Evolutionary conservation across 495 filamentous ascomycete species (phyloP).

Genomic region (Ascodesmis nigricans): DNA sequence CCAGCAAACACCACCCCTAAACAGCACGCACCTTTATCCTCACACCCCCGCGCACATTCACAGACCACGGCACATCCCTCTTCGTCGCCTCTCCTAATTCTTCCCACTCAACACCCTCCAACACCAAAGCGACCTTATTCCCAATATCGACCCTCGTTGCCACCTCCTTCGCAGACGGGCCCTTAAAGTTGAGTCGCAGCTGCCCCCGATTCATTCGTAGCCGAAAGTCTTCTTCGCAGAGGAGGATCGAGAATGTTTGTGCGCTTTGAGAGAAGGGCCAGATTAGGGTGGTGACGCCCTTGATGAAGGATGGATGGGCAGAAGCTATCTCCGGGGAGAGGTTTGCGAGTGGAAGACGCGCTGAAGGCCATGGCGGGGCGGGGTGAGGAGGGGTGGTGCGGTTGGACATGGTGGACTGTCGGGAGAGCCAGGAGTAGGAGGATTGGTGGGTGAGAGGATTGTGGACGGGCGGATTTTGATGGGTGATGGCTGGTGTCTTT

Average conservation of each 20-base stretch:
- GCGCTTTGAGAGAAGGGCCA: conserved; percentile 79
- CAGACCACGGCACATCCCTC: conserved; percentile 16
- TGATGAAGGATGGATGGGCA: conserved; percentile 22
- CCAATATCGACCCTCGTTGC: conserved; percentile 48
- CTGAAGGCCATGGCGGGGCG: conserved; percentile 15
- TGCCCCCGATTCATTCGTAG: conserved; percentile 59
- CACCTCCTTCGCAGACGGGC: conserved; percentile 45
- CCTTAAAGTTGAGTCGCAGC: conserved; percentile 60
- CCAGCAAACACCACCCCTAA: not conserved
- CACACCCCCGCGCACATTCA: conserved; percentile 11
- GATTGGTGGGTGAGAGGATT: too few relatives aligned
- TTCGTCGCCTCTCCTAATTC: conserved; percentile 8
- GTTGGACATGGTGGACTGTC: too few relatives aligned
- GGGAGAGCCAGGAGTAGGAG: too few relatives aligned
- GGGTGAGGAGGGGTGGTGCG: too few relatives aligned
- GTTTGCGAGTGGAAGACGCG: conserved; percentile 12
- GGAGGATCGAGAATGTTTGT: conserved; percentile 45
- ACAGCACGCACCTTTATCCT: conserved; percentile 13
- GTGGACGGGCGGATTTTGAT: too few relatives aligned
- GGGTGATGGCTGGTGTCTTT: too few relatives aligned
- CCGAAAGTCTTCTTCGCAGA: conserved; percentile 72
- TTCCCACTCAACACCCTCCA: conserved; percentile 42
- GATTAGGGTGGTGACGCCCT: conserved; percentile 55
- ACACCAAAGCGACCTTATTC: conserved; percentile 45
- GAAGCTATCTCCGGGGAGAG: conserved; percentile 3